Base-by-base conservation (phyloP, 306 rosid genomes). In the Trifolium subterraneum region DNA sequence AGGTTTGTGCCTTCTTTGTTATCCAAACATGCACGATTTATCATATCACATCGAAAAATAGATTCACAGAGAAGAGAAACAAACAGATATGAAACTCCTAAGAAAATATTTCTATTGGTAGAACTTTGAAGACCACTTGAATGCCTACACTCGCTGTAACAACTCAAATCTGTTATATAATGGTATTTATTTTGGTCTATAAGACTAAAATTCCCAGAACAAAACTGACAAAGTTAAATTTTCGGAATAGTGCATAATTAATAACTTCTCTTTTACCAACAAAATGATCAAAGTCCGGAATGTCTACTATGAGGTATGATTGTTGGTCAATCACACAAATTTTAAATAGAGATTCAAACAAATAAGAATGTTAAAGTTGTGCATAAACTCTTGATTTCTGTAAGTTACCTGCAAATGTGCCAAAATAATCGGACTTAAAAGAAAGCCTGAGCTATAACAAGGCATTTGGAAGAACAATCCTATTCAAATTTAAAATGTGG, bases 401-500 rank as follows among this genome's bases (percentile, higher is more conserved):
- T 10, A 73, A 64, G 52, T 56, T 81, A 35, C 76, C 72, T 64
- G 80, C 62, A 74, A 69, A 78, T 70, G 45, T 70, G 81, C 72
- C 67, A 38, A 78, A 62, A 71, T 59, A 79, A 61, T 33, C 72
- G 29, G 74, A 74, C n/a, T 33, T 62, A 45, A 75, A 63, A 56
- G 55, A 60, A 77, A 74, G 75, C 36, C 13, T 50, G 81, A 61
- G 81, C 70, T 68, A 58, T 15, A 70, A 74, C 75, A 48, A 78
- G 54, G 63, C 59, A 73, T 71, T 54, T 36, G 41, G 71, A 76
- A 68, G 61, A 80, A 73, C 67, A 80, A 69, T 73, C 52, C 72
- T 82, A 81, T 70, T 75, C 80, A 79, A 72, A 85, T 67, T 79
- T 77, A 56, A 85, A 85, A 69, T 79, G 82, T 77, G 86, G 82